Conservation (phyloP, 306 rosid species). For the Benincasa hispida region DNA sequence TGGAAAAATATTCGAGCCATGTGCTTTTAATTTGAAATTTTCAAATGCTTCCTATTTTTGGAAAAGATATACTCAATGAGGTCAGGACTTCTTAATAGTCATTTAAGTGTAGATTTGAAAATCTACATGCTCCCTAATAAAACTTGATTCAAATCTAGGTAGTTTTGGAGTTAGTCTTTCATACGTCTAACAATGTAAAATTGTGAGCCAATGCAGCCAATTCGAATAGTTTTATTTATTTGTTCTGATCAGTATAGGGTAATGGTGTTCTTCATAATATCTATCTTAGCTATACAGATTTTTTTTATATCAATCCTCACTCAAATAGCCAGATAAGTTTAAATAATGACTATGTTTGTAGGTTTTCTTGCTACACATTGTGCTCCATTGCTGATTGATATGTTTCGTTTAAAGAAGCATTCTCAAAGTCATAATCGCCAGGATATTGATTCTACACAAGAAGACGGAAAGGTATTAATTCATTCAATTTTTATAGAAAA, state of each 20-base stretch:
- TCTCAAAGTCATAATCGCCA: conserved; percentile 19
- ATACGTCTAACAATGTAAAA: no score
- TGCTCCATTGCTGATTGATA: not conserved
- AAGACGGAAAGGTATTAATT: conserved; percentile 19
- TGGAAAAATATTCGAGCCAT: not conserved
- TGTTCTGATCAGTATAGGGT: not conserved
- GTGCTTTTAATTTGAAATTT: not conserved
- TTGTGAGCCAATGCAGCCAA: no score
- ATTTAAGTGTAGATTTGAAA: no score
- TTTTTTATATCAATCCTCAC: not conserved
- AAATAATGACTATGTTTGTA: not conserved
- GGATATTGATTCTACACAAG: conserved; percentile 18
- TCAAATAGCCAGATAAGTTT: not conserved
- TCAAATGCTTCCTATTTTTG: not conserved
- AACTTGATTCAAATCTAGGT: no score
- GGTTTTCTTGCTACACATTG: not conserved
- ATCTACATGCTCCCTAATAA: no score
- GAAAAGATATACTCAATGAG: no score
- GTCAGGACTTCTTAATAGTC: no score
- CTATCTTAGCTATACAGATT: not conserved
- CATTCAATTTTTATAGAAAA: not conserved
- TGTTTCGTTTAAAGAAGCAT: conserved; percentile 25
- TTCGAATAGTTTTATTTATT: not conserved
- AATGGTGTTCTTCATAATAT: not conserved
- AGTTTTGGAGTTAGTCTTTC: no score